Conservation (phyloP, 371 early-diverging fungal genomes). For the Rhizopus arrhizus region DNA sequence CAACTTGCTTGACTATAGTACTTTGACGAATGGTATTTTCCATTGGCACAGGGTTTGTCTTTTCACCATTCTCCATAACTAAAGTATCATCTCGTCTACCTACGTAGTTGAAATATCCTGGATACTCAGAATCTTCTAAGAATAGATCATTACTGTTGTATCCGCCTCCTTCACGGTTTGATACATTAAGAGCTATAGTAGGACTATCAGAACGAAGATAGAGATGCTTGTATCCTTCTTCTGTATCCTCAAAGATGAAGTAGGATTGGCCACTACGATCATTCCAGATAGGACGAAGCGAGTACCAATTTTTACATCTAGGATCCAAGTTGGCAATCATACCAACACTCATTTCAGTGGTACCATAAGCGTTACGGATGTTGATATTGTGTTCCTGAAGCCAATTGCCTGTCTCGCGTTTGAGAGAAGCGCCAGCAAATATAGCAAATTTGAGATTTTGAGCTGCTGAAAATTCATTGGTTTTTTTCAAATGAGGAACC, state of each 20-base stretch:
- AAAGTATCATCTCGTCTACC: constrained; percentile 47
- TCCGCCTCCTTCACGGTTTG: constrained; percentile 34
- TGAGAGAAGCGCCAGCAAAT: constrained; percentile 83
- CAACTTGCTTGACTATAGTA: constrained; percentile 26
- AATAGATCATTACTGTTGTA: constrained; percentile 48
- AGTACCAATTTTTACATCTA: constrained; percentile 11
- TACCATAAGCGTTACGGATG: constrained; percentile 19
- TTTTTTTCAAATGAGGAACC: constrained; percentile 10
- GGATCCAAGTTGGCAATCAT: constrained; percentile 16
- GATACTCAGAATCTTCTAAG: constrained; percentile 19
- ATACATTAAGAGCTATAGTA: constrained; percentile 23
- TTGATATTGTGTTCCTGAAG: constrained; percentile 15
- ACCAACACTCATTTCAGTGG: constrained; percentile 16
- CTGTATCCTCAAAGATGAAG: constrained; percentile 13
- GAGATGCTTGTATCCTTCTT: constrained; percentile 10
- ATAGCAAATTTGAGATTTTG: constrained; percentile 49
- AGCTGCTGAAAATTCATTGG: constrained; percentile 1
- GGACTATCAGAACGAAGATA: constrained; percentile 15
- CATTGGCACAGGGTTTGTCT: constrained; percentile 48
- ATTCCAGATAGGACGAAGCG: constrained; percentile 2
- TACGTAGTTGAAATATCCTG: constrained; percentile 29
- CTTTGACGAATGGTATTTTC: constrained; percentile 30
- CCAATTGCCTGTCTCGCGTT: constrained; percentile 17
- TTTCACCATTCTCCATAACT: constrained; percentile 49
- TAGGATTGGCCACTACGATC: constrained; percentile 1